Evolutionary conservation across 306 rosid species (phyloP).

Genomic region (Castanea sativa): DNA sequence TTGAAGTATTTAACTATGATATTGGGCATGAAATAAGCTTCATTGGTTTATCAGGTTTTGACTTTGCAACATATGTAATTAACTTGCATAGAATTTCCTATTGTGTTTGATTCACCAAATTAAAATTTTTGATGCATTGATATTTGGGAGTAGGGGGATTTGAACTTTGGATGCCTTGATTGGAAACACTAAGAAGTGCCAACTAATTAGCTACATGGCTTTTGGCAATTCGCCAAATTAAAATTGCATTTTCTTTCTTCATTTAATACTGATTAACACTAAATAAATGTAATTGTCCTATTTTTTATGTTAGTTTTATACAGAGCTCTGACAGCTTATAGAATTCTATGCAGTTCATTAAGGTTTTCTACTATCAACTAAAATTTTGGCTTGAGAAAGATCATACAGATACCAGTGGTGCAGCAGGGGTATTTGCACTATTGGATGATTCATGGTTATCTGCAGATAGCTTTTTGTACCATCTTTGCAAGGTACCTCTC

Average conservation of each 20-base stretch:
- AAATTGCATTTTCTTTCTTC: neutral
- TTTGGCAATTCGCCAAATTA: neutral
- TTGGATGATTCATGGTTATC: conserved; percentile 80
- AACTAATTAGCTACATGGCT: too few species aligned
- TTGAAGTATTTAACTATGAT: neutral
- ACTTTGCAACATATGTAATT: neutral
- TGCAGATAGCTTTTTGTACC: conserved; percentile 63
- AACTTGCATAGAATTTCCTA: neutral
- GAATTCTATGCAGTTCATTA: conserved; percentile 53
- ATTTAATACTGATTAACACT: neutral
- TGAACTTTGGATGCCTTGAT: too few species aligned
- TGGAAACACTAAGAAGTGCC: too few species aligned
- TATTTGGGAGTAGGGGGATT: too few species aligned
- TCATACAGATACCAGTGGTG: conserved; percentile 7
- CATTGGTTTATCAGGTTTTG: neutral
- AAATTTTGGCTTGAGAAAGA: conserved; percentile 70
- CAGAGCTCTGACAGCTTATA: conserved; percentile 16
- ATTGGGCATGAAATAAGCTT: neutral
- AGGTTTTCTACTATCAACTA: conserved; percentile 75
- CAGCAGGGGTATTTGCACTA: conserved; percentile 35
- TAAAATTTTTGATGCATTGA: too few species aligned
- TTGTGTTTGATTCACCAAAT: neutral
- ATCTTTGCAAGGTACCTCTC: conserved; percentile 64
- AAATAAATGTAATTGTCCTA: neutral
- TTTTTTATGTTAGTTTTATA: conserved; percentile 9